Percentiles rank a stretch among this genome's conserved stretches.
These are phyloP conservation scores for Hemileccinum impolitum DNA, from an alignment of 768 basidiomycete genomes.

Conservation along the genomic window DNA sequence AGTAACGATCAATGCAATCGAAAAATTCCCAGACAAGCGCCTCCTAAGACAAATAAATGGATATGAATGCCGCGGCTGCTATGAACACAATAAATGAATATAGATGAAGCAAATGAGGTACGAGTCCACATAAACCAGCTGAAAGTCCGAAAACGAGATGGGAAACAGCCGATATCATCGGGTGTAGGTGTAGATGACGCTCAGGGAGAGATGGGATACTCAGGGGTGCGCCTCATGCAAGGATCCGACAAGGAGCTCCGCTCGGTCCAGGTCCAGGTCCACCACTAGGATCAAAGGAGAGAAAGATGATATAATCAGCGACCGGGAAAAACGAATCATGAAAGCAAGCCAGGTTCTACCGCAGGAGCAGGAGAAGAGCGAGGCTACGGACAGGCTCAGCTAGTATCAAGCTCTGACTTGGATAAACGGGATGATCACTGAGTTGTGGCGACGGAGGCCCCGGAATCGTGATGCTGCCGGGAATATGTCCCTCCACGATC, in stretches of 20 bases:
- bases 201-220: slow-evolving; percentile 45
- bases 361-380: not conserved
- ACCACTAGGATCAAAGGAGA: slow-evolving; percentile 32
- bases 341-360: slow-evolving; percentile 4
- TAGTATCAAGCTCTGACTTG: not conserved
- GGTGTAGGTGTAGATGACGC: slow-evolving; percentile 31
- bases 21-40: too few relatives aligned
- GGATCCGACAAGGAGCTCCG: slow-evolving; percentile 52
- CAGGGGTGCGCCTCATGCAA: slow-evolving; percentile 50
- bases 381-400: not conserved
- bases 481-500: slow-evolving; percentile 13
- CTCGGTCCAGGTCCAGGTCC: slow-evolving; percentile 38
- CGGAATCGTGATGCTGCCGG: not conserved
- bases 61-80: too few relatives aligned
- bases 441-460: not conserved
- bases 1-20: too few relatives aligned
- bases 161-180: not conserved
- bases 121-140: not conserved
- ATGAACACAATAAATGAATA: not conserved
- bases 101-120: not conserved
- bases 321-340: not conserved
- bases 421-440: not conserved
- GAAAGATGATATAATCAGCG: not conserved
- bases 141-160: too few relatives aligned
- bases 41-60: too few relatives aligned